phyloP scores from a whole-genome alignment of 2,329 filamentous ascomycete genomes.

The Boeremia exigua region DNA sequence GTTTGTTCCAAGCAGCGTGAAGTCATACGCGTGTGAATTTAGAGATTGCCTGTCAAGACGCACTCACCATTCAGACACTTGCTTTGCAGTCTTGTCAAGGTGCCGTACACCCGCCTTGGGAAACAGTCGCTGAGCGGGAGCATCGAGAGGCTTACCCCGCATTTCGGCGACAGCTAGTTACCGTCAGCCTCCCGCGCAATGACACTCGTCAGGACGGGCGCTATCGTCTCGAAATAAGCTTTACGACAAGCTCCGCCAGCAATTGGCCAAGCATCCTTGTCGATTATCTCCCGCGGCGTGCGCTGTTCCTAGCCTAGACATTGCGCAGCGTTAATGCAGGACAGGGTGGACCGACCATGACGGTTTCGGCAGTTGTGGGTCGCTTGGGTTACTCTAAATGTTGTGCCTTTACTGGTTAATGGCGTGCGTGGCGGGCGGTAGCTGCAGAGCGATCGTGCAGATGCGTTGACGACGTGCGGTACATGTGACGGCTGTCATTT shows the following conservation, averaged over 20 bases:
- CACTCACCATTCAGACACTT: too few species aligned
- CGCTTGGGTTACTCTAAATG: too few species aligned
- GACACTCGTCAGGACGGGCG: conserved; percentile 15
- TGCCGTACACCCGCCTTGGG: conserved; percentile 2
- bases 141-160: conserved; percentile 28
- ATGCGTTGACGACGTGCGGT: too few species aligned
- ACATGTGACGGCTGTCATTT: too few species aligned
- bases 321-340: conserved; percentile 13
- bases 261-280: conserved; percentile 37
- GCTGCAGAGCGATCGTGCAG: too few species aligned
- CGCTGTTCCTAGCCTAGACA: conserved; percentile 13
- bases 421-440: too few species aligned
- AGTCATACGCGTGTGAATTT: neutral
- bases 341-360: too few species aligned
- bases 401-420: too few species aligned
- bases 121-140: neutral
- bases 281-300: conserved; percentile 25
- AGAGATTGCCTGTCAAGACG: neutral
- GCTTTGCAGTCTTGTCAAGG: neutral
- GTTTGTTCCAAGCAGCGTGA: conserved; percentile 14
- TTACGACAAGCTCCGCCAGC: conserved; percentile 30
- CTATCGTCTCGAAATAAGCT: conserved; percentile 34
- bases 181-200: conserved; percentile 31
- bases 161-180: conserved; percentile 25
- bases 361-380: conserved; percentile 7